A percentile compares a stretch with the other conserved stretches of the same genome.
Evolutionary conservation across 169 alveolate genomes (phyloP).

Genomic region (Eimeria brunetti): DNA sequence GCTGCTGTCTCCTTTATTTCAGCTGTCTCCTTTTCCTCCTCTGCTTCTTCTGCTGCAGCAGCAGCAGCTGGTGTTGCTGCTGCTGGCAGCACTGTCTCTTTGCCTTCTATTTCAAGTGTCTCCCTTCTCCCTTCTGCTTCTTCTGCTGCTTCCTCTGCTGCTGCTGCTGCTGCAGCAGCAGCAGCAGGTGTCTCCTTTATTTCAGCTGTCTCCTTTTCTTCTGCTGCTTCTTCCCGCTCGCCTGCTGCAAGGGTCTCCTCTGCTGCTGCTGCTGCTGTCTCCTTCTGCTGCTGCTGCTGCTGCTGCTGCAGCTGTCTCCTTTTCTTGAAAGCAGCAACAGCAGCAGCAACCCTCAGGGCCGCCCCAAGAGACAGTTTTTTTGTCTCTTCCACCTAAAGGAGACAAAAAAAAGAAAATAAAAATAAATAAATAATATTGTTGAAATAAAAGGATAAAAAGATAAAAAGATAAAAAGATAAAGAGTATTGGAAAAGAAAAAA

Average conservation of each 20-base stretch:
- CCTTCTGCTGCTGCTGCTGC: not conserved
- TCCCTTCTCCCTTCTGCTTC: too few species aligned
- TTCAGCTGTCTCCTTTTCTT: not conserved
- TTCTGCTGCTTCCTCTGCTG: constrained; percentile 30
- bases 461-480: not conserved
- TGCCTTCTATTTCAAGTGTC: too few species aligned
- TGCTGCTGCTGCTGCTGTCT: not conserved
- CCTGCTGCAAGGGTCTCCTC: not conserved
- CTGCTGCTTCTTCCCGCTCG: not conserved
- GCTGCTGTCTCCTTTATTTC: not conserved
- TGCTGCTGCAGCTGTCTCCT: not conserved
- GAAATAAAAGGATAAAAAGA: not conserved
- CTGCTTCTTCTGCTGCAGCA: not conserved
- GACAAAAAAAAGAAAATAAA: not conserved
- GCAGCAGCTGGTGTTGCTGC: not conserved
- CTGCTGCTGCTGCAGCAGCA: not conserved
- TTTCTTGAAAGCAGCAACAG: not conserved
- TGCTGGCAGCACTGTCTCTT: too few species aligned
- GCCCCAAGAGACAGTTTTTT: not conserved
- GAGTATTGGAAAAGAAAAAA: too few species aligned
- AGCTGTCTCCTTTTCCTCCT: not conserved
- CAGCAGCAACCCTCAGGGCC: not conserved
- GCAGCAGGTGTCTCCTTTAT: not conserved
- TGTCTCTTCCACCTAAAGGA: not conserved
- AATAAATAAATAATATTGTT: not conserved